These are phyloP conservation scores for Vigna unguiculata DNA, from an alignment of 306 rosid species.

Conservation along the genomic window DNA sequence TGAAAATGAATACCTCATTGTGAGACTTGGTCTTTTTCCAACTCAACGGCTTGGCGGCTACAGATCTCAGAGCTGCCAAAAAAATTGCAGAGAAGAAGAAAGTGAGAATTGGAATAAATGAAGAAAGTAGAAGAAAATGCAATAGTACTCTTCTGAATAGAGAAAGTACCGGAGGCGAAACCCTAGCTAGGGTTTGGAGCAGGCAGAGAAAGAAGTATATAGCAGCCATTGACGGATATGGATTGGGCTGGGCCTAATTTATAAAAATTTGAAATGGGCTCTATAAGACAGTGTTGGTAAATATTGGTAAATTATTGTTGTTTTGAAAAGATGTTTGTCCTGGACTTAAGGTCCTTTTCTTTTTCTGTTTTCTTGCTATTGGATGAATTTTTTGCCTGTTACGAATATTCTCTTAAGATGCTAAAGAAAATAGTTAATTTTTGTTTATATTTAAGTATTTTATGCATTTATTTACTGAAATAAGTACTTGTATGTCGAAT, in stretches of 20 bases:
- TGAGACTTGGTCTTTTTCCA: conserved; percentile 30
- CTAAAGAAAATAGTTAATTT: no score
- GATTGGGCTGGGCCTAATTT: not conserved
- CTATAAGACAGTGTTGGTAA: no score
- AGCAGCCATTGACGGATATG: not conserved
- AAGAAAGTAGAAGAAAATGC: not conserved
- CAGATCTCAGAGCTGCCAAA: conserved; percentile 50
- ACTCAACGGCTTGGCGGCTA: not conserved
- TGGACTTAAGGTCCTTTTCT: no score
- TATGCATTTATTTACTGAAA: no score
- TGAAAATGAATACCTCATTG: conserved; percentile 63
- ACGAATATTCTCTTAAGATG: no score
- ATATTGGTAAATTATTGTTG: no score
- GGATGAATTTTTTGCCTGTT: no score
- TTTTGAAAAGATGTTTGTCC: no score
- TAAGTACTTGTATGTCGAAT: no score
- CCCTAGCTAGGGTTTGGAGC: conserved; percentile 42
- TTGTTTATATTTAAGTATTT: no score
- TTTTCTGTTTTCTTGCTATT: no score
- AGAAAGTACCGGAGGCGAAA: conserved; percentile 44
- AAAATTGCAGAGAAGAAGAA: not conserved
- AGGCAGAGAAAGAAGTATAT: conserved; percentile 24
- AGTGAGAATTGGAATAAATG: not conserved
- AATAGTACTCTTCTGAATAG: not conserved
- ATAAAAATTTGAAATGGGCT: not conserved